Evolutionary conservation across 1,284 basidiomycete genomes (phyloP), one percentile per base, ranked within the genome.

Genomic region (Flammula alnicola): DNA sequence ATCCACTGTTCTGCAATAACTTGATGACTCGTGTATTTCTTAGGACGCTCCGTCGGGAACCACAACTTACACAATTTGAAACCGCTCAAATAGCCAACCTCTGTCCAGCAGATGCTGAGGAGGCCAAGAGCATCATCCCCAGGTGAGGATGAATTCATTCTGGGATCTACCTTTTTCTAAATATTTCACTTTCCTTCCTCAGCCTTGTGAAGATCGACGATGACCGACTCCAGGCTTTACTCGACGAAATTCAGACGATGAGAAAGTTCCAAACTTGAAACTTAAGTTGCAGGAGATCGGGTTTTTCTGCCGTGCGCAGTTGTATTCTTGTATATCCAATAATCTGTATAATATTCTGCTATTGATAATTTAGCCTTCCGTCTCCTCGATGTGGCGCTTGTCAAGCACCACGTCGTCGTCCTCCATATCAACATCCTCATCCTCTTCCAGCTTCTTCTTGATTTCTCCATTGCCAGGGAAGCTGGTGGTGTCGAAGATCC

Each of bases 41-140:
- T 32, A 89, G 88, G 59, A 90, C 88, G 3, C 69, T 93, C 6
- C 77, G 86, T 52, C 76, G 89, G 57, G 88, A 91, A 57, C 80
- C 88, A 0, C 82, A 81, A 5, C 67, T 96, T 36, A 91, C 91
- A 0, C 91, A 91, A 59, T 96, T 95, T 61, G 94, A 97, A 73
- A 91, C 91, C 16, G 93, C 93, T 1, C 93, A 96, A 63, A 88
- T 97, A 37, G 93, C 92, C 17, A 95, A 95, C 62, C 69, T 97
- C 47, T 93, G 91, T 63, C 92, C 94, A 11, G 90, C 86, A 32
- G 85, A 88, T 55, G 82, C 91, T 3, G 94, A 96, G 57, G 94
- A 96, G 67, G 89, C 94, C 12, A 95, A 94, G 73, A 93, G 91
- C 60, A 79, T 95, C 46, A 79, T 97, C 44, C 93, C 94, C 4